Conservation (phyloP, 345 rosid species). For the Moringa oleifera region DNA sequence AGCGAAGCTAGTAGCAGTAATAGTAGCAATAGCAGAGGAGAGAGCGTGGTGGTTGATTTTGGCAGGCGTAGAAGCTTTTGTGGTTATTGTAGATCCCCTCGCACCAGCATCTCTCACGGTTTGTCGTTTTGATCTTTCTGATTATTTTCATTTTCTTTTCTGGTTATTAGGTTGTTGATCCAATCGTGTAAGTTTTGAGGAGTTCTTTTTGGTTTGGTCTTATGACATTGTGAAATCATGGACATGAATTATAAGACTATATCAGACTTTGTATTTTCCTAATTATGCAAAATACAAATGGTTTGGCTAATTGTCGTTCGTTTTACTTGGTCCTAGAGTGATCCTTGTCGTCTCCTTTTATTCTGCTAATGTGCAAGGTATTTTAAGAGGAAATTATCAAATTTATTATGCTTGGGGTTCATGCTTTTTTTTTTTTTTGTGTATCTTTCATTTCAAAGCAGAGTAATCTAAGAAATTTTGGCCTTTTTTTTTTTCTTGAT, state of each 20-base stretch:
- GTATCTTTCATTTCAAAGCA: too few species aligned
- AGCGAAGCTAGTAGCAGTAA: constrained; percentile 73
- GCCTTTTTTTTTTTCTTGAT: too few species aligned
- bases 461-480: neutral
- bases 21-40: constrained; percentile 34
- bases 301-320: too few species aligned
- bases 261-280: too few species aligned
- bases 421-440: too few species aligned
- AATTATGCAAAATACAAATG: too few species aligned
- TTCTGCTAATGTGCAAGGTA: too few species aligned
- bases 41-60: constrained; percentile 52
- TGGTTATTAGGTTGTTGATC: neutral
- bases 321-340: neutral
- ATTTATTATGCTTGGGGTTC: too few species aligned
- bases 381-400: too few species aligned
- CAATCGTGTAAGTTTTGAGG: too few species aligned
- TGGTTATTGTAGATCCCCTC: constrained; percentile 65
- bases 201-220: constrained; percentile 5
- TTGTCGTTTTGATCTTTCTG: constrained; percentile 6
- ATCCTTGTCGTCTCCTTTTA: neutral
- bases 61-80: constrained; percentile 50
- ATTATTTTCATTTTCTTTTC: neutral
- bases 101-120: constrained; percentile 74
- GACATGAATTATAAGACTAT: neutral
- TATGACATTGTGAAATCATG: too few species aligned